Evolutionary conservation across 2,329 filamentous ascomycete genomes (phyloP).

Genomic region (Ophiosphaerella herpotricha): DNA sequence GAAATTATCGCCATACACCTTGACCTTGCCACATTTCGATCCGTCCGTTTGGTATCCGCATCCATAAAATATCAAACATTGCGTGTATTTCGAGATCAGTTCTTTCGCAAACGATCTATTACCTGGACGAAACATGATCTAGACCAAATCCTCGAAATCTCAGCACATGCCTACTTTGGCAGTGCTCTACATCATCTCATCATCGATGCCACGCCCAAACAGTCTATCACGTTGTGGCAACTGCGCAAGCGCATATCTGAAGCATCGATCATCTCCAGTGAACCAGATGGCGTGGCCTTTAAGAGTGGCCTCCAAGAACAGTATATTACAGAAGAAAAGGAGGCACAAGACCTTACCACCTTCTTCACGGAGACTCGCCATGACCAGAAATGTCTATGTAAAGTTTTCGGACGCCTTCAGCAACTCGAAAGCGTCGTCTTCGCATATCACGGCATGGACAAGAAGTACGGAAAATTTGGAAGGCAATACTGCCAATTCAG

Average conservation of each 20-base stretch:
- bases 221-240: constrained; percentile 30
- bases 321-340: constrained; percentile 4
- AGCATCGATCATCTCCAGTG: constrained; percentile 4
- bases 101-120: constrained; percentile 23
- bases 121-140: constrained; percentile 24
- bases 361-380: constrained; percentile 34
- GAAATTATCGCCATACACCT: constrained; percentile 26
- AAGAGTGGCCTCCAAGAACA: constrained; percentile 5
- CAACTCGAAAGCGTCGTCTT: constrained; percentile 10
- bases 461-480: constrained; percentile 16
- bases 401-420: constrained; percentile 18
- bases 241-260: constrained; percentile 14
- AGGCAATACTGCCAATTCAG: constrained; percentile 24
- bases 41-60: constrained; percentile 23
- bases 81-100: constrained; percentile 26
- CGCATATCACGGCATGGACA: constrained; percentile 19
- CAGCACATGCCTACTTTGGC: constrained; percentile 20
- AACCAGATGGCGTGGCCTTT: not conserved
- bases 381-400: constrained; percentile 24
- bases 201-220: constrained; percentile 33
- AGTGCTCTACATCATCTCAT: constrained; percentile 20
- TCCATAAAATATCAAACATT: constrained; percentile 20
- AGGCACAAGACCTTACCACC: constrained; percentile 11
- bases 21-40: constrained; percentile 16
- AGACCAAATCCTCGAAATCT: constrained; percentile 16